Conservation (phyloP, 2,329 filamentous ascomycete species). For the Simplicillium sp. region DNA sequence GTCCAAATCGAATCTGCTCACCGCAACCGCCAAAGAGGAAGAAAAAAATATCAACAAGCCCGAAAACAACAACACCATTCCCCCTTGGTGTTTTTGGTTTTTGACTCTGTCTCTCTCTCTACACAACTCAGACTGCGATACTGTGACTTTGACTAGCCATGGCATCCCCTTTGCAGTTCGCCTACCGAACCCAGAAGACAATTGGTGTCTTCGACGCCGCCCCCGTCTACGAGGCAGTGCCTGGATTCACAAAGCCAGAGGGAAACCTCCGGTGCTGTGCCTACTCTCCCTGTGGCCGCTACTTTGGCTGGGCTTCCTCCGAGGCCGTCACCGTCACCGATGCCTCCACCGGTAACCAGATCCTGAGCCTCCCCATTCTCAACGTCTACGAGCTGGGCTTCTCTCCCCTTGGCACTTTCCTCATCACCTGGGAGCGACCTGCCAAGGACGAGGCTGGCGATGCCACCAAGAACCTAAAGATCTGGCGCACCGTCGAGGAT, state of each 20-base stretch:
- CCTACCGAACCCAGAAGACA: slow-evolving; percentile 92
- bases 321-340: slow-evolving; percentile 83
- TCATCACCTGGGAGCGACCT: slow-evolving; percentile 95
- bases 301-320: slow-evolving; percentile 88
- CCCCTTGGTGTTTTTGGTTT: too few relatives aligned
- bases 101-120: too few relatives aligned
- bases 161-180: slow-evolving; percentile 88
- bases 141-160: slow-evolving; percentile 93
- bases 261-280: slow-evolving; percentile 90
- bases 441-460: slow-evolving; percentile 89
- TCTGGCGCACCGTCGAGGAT: slow-evolving; percentile 80
- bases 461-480: slow-evolving; percentile 91
- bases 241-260: slow-evolving; percentile 79
- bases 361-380: slow-evolving; percentile 65
- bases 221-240: slow-evolving; percentile 75
- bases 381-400: slow-evolving; percentile 94
- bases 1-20: too few relatives aligned
- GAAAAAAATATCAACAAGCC: neutral
- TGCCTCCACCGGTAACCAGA: slow-evolving; percentile 62
- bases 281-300: slow-evolving; percentile 93
- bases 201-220: slow-evolving; percentile 90
- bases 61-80: slow-evolving; percentile 3
- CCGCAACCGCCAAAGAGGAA: too few relatives aligned
- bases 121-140: slow-evolving; percentile 13
- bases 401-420: slow-evolving; percentile 81